Percentiles rank a stretch among this genome's conserved stretches.
Evolutionary conservation across 257 asterid species (phyloP).

Genomic region (Orobanche coerulescens): DNA sequence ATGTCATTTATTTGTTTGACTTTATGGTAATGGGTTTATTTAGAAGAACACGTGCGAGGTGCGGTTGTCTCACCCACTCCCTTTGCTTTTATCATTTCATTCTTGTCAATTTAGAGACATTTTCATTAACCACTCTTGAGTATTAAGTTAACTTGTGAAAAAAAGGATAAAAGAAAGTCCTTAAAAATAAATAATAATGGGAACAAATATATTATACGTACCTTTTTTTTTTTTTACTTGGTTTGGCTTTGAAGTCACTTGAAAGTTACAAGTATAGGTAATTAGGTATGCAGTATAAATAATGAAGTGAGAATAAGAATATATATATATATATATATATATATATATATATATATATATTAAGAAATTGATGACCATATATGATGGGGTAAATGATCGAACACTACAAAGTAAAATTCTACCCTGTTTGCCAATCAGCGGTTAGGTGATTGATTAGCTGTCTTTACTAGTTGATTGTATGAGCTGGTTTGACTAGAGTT

Average conservation of each 20-base stretch:
- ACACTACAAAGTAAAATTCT: no score
- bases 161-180: conserved; percentile 16
- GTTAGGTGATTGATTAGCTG: no score
- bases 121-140: conserved; percentile 37
- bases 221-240: conserved; percentile 5
- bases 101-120: conserved; percentile 34
- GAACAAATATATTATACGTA: neutral
- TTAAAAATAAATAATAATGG: conserved; percentile 24
- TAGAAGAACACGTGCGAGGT: conserved; percentile 36
- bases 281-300: neutral
- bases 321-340: no score
- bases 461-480: no score
- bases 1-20: neutral
- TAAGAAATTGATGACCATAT: no score
- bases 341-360: no score
- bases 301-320: no score
- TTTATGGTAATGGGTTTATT: conserved; percentile 24
- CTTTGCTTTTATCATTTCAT: conserved; percentile 25
- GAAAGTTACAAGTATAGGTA: conserved; percentile 20
- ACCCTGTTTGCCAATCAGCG: no score
- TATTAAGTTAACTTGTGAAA: conserved; percentile 27
- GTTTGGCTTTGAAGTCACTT: conserved; percentile 40
- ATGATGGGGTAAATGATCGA: no score
- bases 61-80: conserved; percentile 28
- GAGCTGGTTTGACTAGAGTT: no score